Evolutionary conservation across 352 stramenopile genomes (phyloP), one percentile per base, ranked within the genome.

Genomic region (Peronosclerospora sorghi): DNA sequence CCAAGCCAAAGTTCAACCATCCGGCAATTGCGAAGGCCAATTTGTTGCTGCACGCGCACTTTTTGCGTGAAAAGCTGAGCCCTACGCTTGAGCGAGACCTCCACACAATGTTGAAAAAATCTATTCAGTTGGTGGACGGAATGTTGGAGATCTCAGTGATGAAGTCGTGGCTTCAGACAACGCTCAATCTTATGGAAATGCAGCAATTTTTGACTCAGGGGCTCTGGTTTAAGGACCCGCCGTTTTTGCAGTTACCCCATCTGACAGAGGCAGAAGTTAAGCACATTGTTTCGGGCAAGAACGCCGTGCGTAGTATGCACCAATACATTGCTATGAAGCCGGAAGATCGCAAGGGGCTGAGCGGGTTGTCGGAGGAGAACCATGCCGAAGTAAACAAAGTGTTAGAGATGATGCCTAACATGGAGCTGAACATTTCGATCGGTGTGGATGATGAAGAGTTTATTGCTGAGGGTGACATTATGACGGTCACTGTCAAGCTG

Each of bases 391-490:
- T 98, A 42, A 83, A 92, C 47, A 77, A 78, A 30, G 95, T 95
- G 48, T 81, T 93, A 34, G 68, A 93, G 29, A 92, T 98, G 65
- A 82, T 98, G 55, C 96, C 96, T 6, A 83, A 97, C 66, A 80
- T 98, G 46, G 70, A 94, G 41, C 72, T 98, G 23, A 66, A 80
- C 43, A 88, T 92, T 54, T 85, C 94, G 47, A 89, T 88, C 32
- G 92, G 94, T 28, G 76, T 93, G 10, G 80, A 93, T 20, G 78
- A 92, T 38, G 83, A 95, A 56, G 73, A 95, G 36, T 86, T 97
- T 45, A 97, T 99, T 48, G 96, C 95, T n/a, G 95, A 98, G 55
- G 91, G 94, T 23, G 96, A 99, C 80, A 86, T 99, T 40, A 97
- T 98, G 63, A 99, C 95, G 35, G 86, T 98, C 35, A 90, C 82